A percentile compares a stretch with the other conserved stretches of the same genome.
Conservation (phyloP, 306 rosid species). For the Chamaecrista fasciculata region DNA sequence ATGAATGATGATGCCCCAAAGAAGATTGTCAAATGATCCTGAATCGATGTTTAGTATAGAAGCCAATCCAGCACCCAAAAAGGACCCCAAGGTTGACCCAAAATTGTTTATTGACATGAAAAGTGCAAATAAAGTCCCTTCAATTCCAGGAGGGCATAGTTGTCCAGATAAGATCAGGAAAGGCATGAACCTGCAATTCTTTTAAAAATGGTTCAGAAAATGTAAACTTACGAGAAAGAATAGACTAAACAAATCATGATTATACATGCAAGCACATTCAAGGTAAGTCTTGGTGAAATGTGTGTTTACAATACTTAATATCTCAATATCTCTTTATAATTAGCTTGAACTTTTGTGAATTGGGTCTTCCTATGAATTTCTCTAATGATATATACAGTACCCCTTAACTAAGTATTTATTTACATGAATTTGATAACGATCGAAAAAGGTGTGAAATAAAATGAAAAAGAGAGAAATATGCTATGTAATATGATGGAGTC, state of each 20-base stretch:
- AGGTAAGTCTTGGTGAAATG: too few species aligned
- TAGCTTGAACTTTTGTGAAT: not conserved
- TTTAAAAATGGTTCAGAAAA: not conserved
- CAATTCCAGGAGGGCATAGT: slow-evolving; percentile 64
- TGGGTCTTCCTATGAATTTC: not conserved
- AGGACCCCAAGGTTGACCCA: slow-evolving; percentile 53
- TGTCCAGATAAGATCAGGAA: slow-evolving; percentile 62
- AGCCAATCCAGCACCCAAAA: slow-evolving; percentile 52
- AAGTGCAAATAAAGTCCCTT: slow-evolving; percentile 63
- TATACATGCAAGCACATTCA: not conserved
- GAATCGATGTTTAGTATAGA: slow-evolving; percentile 50
- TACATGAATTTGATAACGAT: not conserved
- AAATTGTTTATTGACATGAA: slow-evolving; percentile 64
- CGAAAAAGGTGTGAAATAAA: not conserved
- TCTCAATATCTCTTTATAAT: not conserved
- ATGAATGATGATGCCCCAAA: slow-evolving; percentile 45
- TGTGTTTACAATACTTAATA: not conserved
- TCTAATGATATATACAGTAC: not conserved
- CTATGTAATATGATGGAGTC: not conserved
- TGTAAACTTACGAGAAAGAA: not conserved
- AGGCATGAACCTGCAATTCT: slow-evolving; percentile 57
- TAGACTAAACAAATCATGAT: not conserved
- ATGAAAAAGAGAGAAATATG: not conserved
- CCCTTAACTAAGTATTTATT: not conserved
- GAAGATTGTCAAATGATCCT: slow-evolving; percentile 53